Evolutionary conservation across 2,329 filamentous ascomycete genomes (phyloP).

Genomic region (Colletotrichum sp.): DNA sequence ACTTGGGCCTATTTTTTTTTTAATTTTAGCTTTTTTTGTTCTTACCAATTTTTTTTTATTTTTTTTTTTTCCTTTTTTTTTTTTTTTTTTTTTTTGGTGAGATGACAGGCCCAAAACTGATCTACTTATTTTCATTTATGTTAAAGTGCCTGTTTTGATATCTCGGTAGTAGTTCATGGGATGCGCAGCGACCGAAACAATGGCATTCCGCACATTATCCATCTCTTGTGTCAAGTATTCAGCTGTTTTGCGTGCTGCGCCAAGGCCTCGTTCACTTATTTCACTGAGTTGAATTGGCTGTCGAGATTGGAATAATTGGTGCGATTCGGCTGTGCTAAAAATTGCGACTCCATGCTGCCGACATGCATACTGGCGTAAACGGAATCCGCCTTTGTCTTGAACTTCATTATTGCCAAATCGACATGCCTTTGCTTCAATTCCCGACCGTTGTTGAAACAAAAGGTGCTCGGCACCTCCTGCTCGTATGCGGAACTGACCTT

Average conservation of each 20-base stretch:
- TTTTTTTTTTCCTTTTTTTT: too few relatives aligned
- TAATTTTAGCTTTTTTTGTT: too few relatives aligned
- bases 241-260: not conserved
- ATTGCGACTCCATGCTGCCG: not conserved
- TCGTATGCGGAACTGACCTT: not conserved
- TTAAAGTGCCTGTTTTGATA: not conserved
- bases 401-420: not conserved
- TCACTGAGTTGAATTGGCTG: not conserved
- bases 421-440: not conserved
- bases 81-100: not conserved
- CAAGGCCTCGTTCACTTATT: not conserved
- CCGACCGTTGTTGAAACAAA: not conserved
- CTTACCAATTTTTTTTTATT: too few relatives aligned
- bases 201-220: not conserved
- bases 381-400: not conserved
- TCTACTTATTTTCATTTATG: not conserved
- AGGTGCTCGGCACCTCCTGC: not conserved
- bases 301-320: not conserved
- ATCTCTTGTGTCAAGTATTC: not conserved
- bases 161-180: not conserved
- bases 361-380: not conserved
- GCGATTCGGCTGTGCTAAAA: not conserved
- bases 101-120: not conserved
- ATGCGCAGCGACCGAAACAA: not conserved
- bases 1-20: too few relatives aligned